Evolutionary conservation across 1,284 basidiomycete genomes (phyloP), one percentile per base, ranked within the genome.

Genomic region (Ustilago vetiveriae): DNA sequence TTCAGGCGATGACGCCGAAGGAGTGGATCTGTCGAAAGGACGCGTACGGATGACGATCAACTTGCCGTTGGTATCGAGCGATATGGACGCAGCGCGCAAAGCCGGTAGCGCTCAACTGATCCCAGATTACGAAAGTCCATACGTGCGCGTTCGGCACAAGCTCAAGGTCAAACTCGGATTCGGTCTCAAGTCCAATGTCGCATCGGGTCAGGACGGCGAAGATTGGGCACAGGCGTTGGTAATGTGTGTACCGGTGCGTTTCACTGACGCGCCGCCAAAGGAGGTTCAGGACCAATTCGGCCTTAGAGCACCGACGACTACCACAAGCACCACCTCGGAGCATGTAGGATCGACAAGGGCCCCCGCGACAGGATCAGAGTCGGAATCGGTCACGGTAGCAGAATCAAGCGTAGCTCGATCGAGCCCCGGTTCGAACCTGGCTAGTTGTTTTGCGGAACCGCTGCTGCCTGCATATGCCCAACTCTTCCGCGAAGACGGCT

Each of bases 141-240:
- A 75, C 43, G 72, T 76, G 16, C 72, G 79, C 19, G 49, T 81
- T 33, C 68, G 79, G 23, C 80, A 82, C 74, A 80, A 81, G 69
- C 72, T 82, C 56, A 78, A 79, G 45, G 80, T 82, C 45, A 82
- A 82, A 57, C 64, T 82, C 3, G 74, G 76, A 22, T 81, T 82
- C 24, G 78, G 77, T 1, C 73, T 79, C 43, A 72, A 71, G 19
- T 23, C 56, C 1, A 63, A 70, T 32, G 57, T 63, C 2, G 59
- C 50, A 16, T 29, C 40, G 6, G 49, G 47, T 13, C 27, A 42
- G 26, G 57, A 73, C 1, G 71, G 60, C 4, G 52, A 66, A 16
- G 75, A 74, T 8, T 79, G 79, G 69, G 70, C 66, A 10, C 79
- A 82, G 42, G 75, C 78, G 19, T 52, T 82, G 51, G 74, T 82